Conservation (phyloP, 305 asterid species). For the Fraxinus sp. region DNA sequence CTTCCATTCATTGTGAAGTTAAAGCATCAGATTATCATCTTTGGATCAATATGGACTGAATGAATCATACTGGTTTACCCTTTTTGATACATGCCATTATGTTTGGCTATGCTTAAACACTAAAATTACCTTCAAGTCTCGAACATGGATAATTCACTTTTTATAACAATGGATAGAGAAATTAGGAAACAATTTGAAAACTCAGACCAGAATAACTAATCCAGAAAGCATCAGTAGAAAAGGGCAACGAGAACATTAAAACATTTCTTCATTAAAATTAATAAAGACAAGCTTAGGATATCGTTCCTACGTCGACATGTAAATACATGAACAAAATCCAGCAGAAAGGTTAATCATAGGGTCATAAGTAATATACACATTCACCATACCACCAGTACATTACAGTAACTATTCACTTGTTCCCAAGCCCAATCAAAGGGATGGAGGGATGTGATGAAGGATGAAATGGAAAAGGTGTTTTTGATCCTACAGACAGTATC, state of each 20-base stretch:
- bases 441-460: neutral
- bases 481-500: neutral
- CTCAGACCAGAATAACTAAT: neutral
- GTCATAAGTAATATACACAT: neutral
- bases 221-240: neutral
- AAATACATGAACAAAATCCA: neutral
- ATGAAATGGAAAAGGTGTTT: neutral
- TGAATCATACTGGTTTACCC: neutral
- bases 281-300: neutral
- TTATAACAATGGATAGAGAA: neutral
- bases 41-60: neutral
- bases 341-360: neutral
- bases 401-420: neutral
- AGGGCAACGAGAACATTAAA: neutral
- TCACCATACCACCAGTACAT: neutral
- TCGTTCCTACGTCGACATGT: neutral
- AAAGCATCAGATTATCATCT: neutral
- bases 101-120: neutral
- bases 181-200: neutral
- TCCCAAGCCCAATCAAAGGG: neutral
- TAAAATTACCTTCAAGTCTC: neutral
- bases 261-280: neutral
- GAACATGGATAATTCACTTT: neutral
- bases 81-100: neutral
- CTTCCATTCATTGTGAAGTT: conserved; percentile 22